Evolutionary conservation across 257 asterid species (phyloP), one percentile per base, ranked within the genome.

Genomic region (Nicotiana obtusifolia): DNA sequence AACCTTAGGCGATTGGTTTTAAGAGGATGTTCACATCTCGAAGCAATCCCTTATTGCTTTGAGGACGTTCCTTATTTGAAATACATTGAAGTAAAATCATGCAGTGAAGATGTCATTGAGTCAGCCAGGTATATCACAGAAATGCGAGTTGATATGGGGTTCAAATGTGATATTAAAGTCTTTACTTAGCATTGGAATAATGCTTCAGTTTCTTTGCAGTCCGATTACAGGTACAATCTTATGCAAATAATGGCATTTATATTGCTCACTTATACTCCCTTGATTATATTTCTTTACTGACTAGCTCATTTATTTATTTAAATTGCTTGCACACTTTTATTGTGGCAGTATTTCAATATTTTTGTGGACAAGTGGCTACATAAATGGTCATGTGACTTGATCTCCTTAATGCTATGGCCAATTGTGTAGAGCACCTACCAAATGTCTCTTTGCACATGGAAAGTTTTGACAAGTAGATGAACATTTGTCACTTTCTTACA

Each of bases 1-100:
- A 0, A 10, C 31, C 77, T 68, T 10, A 10, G 11, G 77, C 37
- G 20, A 68, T 68, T 68, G 54, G 77, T 68, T 68, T 10, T 37
- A 28, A 16, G 1, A 19, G 5, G 10, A 10, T 68, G 10, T 11
- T n/a, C 19, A 2, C 3, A 35, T n/a, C 56, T 37, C 6, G 11
- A 68, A 68, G 77, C 30, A 19, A 68, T 68, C 31, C 77, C 77
- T 37, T 16, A n/a, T 68, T 5, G 56, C 15, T 68, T 68, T 68
- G 17, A 5, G 54, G 77, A 68, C 0, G 10, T 1, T 5, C 0
- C 0, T n/a, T 2, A 0, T 68, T 68, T 68, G 54, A 16, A 8
- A 68, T 68, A 35, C 77, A 68, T 68, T 35, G 56, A 68, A 5
- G 77, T 68, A 35, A 37, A 68, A n/a, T 68, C 10, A 68, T 68